Evolutionary conservation across 257 asterid species (phyloP), one percentile per base, ranked within the genome.

Genomic region (Capsicum chinense): DNA sequence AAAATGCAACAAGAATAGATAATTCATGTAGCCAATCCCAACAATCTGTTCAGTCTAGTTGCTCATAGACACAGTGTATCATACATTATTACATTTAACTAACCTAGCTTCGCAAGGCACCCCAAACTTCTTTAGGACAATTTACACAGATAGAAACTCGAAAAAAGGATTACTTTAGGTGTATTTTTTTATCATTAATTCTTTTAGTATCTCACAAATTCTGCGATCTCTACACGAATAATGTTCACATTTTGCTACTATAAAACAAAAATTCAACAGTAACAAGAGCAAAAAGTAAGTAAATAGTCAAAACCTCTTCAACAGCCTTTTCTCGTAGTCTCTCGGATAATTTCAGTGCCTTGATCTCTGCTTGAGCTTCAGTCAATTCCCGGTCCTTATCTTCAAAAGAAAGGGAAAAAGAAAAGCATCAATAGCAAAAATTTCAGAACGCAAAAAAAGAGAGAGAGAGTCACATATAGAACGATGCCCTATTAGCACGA

Each of bases 311-410:
- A 44, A 97, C 99, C 98, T 97, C 98, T 91, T 94, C 98, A 69
- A 95, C 98, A 74, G 98, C 98, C 83, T 93, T 95, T 87, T 95
- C 98, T 12, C 97, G 90, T 19, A 92, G 91, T 78, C 97, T 90
- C 86, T 95, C 98, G 1, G 98, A 95, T 42, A 89, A 84, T 91
- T 85, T 92, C 87, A 95, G 87, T 39, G 97, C 97, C 89, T 83
- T 95, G 94, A 93, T 95, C 97, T 92, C 95, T 19, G 95, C 96
- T 73, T 88, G 97, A 5, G 98, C 97, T 90, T 95, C 98, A 83
- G 90, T 92, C 89, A 93, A 87, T 84, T 94, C 98, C 86, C 97
- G 90, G 35, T 94, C 98, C 93, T 94, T 95, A 84, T 95, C 98
- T 95, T 87, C 89, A 81, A 79, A 74, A 8, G 10, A 26, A 60